phyloP scores from a whole-genome alignment of 2,329 filamentous ascomycete genomes.

The Aspergillus clavatus region DNA sequence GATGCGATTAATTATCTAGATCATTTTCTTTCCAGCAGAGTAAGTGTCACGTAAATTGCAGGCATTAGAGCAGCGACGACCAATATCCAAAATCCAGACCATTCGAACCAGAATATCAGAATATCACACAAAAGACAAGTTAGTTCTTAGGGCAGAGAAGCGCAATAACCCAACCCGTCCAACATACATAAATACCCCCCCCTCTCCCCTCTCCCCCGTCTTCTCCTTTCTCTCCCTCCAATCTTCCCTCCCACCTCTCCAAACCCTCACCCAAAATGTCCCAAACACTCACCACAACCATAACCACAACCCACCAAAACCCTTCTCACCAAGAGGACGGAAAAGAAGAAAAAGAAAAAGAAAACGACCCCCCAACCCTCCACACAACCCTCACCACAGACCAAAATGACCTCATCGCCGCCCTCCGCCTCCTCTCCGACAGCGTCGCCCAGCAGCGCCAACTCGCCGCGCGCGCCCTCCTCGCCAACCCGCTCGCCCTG shows the following conservation, averaged over 20 bases:
- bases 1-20: no score
- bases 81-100: neutral
- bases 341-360: no score
- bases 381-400: no score
- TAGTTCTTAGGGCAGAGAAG: neutral
- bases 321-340: no score
- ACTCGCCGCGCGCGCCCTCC: conserved; percentile 57
- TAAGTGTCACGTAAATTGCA: no score
- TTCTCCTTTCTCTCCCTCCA: neutral
- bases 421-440: conserved; percentile 71
- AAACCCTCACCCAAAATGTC: neutral
- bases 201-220: neutral
- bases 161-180: neutral
- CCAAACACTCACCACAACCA: neutral
- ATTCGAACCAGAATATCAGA: no score
- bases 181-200: neutral
- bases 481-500: conserved; percentile 55
- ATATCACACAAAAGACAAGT: no score
- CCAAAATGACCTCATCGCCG: conserved; percentile 53
- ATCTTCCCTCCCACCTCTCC: neutral
- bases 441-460: conserved; percentile 79
- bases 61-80: no score
- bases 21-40: no score
- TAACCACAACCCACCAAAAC: neutral
- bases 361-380: no score